Evolutionary conservation across 352 stramenopile species (phyloP).

Genomic region (Pythium monospermum): DNA sequence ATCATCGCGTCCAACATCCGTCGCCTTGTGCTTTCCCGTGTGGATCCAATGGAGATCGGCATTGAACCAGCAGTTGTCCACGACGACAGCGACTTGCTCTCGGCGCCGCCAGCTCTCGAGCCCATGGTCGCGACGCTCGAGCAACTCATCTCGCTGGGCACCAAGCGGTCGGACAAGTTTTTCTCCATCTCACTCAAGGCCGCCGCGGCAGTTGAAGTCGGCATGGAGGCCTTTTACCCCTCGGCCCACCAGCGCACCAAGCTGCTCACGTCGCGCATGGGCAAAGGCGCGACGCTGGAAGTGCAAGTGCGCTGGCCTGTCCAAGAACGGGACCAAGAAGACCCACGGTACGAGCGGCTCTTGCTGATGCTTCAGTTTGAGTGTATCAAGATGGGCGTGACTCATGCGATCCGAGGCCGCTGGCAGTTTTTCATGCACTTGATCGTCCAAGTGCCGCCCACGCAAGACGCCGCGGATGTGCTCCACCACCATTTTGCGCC

Average conservation of each 20-base stretch:
- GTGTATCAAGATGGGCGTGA: slow-evolving; percentile 69
- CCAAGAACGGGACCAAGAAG: slow-evolving; percentile 82
- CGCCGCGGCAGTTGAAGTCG: slow-evolving; percentile 76
- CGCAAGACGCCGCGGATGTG: slow-evolving; percentile 45
- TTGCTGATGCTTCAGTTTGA: slow-evolving; percentile 86
- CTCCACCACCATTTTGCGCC: slow-evolving; percentile 63
- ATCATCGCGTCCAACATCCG: slow-evolving; percentile 79
- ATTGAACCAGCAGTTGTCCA: slow-evolving; percentile 35
- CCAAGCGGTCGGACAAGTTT: slow-evolving; percentile 74
- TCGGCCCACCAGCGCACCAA: slow-evolving; percentile 79
- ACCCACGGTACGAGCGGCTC: slow-evolving; percentile 80
- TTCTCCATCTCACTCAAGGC: slow-evolving; percentile 82
- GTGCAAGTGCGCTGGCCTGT: slow-evolving; percentile 85
- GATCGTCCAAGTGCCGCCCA: slow-evolving; percentile 56
- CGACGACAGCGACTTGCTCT: slow-evolving; percentile 43
- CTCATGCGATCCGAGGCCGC: slow-evolving; percentile 63
- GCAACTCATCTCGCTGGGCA: slow-evolving; percentile 72
- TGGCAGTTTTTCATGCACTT: slow-evolving; percentile 87
- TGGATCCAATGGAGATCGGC: slow-evolving; percentile 72
- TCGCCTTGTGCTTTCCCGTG: slow-evolving; percentile 68
- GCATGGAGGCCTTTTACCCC: slow-evolving; percentile 84
- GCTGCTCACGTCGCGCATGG: slow-evolving; percentile 79
- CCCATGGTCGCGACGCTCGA: slow-evolving; percentile 63
- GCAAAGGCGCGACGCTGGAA: slow-evolving; percentile 75
- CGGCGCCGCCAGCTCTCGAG: slow-evolving; percentile 54